phyloP scores from a whole-genome alignment of 2,329 filamentous ascomycete genomes.

The Colletotrichum limetticola region DNA sequence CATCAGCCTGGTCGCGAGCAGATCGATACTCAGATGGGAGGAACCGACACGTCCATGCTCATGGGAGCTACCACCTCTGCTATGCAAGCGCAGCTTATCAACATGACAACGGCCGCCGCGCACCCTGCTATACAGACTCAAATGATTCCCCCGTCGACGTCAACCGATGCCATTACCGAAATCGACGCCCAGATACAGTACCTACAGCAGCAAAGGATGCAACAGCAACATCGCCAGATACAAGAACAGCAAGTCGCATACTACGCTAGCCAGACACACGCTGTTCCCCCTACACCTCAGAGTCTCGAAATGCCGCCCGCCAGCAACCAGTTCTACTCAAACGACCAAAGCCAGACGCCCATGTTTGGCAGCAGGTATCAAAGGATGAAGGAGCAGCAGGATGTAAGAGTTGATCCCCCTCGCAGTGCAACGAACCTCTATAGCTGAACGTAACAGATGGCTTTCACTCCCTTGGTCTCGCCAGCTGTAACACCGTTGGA shows the following conservation, averaged over 20 bases:
- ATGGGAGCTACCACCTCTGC: conserved; percentile 40
- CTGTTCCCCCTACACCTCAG: conserved; percentile 82
- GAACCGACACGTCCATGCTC: conserved; percentile 52
- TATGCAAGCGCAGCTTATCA: conserved; percentile 55
- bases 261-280: conserved; percentile 65
- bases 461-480: conserved; percentile 84
- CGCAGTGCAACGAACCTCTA: conserved; percentile 2
- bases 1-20: conserved; percentile 50
- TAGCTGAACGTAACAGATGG: conserved; percentile 63
- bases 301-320: conserved; percentile 80
- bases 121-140: conserved; percentile 59
- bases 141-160: conserved; percentile 56
- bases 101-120: conserved; percentile 58
- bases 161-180: conserved; percentile 65
- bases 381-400: conserved; percentile 75
- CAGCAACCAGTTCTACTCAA: conserved; percentile 68
- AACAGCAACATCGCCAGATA: conserved; percentile 68
- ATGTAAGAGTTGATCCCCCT: conserved; percentile 56
- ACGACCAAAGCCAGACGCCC: conserved; percentile 66
- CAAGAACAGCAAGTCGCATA: conserved; percentile 60
- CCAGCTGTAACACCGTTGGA: conserved; percentile 87
- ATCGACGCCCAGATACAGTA: conserved; percentile 75
- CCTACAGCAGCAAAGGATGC: conserved; percentile 71
- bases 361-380: conserved; percentile 74
- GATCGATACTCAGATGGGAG: conserved; percentile 62